Evolutionary conservation across 108 stramenopile genomes (phyloP).

Genomic region (Skeletonema tropicum): DNA sequence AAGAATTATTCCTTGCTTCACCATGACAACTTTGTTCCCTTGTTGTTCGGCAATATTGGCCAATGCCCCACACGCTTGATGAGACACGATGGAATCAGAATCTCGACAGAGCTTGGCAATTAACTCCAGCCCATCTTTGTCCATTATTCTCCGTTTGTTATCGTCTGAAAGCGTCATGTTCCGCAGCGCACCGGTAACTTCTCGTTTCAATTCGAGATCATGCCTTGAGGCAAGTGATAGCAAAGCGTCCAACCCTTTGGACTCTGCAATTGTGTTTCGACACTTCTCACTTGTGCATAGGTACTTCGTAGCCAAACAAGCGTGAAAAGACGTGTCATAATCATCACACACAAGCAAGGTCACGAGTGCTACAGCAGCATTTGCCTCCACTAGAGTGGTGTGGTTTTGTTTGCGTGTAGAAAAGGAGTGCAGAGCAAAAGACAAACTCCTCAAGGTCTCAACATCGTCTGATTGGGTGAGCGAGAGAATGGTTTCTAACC

Average conservation of each 20-base stretch:
- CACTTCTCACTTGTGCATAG: conserved; percentile 60
- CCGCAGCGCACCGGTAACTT: conserved; percentile 76
- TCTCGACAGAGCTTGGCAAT: conserved; percentile 71
- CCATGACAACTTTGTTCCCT: conserved; percentile 65
- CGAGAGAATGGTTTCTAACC: conserved; percentile 54
- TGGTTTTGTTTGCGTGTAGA: conserved; percentile 73
- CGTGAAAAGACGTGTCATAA: conserved; percentile 72
- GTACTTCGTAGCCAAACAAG: conserved; percentile 66
- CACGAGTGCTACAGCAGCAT: conserved; percentile 59
- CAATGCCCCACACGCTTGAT: conserved; percentile 75
- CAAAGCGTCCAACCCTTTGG: conserved; percentile 73
- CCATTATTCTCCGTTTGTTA: conserved; percentile 78
- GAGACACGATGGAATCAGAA: conserved; percentile 70
- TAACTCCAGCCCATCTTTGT: conserved; percentile 60
- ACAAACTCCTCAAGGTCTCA: conserved; percentile 69
- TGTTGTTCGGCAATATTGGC: conserved; percentile 80
- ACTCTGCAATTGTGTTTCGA: conserved; percentile 75
- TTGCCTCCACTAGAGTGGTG: conserved; percentile 61
- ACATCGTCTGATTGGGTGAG: conserved; percentile 69
- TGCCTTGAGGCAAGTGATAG: conserved; percentile 56
- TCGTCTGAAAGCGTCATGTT: conserved; percentile 78
- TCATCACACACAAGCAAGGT: conserved; percentile 70
- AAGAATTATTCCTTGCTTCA: conserved; percentile 75
- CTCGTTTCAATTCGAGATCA: conserved; percentile 83
- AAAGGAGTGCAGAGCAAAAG: conserved; percentile 75